phyloP scores from a whole-genome alignment of 805 yeast species.

The Cyberlindnera suaveolens region DNA sequence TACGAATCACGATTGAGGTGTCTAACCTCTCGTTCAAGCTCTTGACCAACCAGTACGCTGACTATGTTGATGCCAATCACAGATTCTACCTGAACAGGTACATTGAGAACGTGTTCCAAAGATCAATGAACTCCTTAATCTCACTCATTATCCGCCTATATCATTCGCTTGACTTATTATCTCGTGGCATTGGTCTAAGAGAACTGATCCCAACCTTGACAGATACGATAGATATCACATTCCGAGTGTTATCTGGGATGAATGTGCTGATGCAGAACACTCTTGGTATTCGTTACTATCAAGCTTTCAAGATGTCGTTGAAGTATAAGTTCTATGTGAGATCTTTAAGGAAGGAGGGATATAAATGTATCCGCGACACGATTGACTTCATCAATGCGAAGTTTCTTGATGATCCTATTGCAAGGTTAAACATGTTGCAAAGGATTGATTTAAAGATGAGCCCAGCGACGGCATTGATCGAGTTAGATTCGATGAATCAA shows the following conservation, averaged over 20 bases:
- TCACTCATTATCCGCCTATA: slow-evolving; percentile 14
- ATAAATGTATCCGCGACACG: slow-evolving; percentile 20
- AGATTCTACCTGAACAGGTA: slow-evolving; percentile 13
- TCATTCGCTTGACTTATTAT: slow-evolving; percentile 17
- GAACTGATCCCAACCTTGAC: neutral
- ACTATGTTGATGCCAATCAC: slow-evolving; percentile 13
- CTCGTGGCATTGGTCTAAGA: slow-evolving; percentile 10
- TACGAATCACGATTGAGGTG: slow-evolving; percentile 8
- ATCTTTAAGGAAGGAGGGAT: slow-evolving; percentile 19
- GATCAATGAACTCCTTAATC: slow-evolving; percentile 13
- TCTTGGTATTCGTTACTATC: slow-evolving; percentile 19
- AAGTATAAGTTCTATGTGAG: slow-evolving; percentile 19
- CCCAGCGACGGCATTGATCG: slow-evolving; percentile 11
- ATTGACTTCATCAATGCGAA: slow-evolving; percentile 15
- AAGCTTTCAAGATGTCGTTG: slow-evolving; percentile 20
- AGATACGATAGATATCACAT: slow-evolving; percentile 1
- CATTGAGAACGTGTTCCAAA: slow-evolving; percentile 15
- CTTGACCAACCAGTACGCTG: slow-evolving; percentile 9
- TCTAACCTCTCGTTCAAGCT: slow-evolving; percentile 13
- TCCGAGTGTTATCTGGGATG: slow-evolving; percentile 14
- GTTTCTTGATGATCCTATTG: slow-evolving; percentile 14
- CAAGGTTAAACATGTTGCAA: slow-evolving; percentile 10
- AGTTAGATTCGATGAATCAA: slow-evolving; percentile 16
- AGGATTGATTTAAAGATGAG: slow-evolving; percentile 10
- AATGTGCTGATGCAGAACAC: slow-evolving; percentile 16